Evolutionary conservation across 495 filamentous ascomycete species (phyloP).

Genomic region (Polyplosphaeria fusca): DNA sequence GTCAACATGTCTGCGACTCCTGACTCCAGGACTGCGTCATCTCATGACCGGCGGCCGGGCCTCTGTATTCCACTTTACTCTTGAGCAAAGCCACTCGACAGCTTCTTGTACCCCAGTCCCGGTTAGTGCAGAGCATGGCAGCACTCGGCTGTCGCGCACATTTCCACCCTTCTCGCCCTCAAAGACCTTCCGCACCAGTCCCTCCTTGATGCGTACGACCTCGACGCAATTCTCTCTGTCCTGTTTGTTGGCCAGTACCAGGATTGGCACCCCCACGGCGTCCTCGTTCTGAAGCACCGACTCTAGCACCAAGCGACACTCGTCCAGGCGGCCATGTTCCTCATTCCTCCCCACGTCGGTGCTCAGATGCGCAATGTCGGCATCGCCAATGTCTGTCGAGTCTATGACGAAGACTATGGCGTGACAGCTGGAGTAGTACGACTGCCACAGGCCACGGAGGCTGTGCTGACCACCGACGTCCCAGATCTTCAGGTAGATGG

Average conservation of each 20-base stretch:
- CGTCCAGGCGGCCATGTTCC: constrained; percentile 68
- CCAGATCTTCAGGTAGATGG: constrained; percentile 98
- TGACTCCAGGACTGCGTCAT: constrained; percentile 40
- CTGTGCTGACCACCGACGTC: constrained; percentile 91
- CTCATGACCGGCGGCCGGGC: constrained; percentile 87
- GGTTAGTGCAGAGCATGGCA: constrained; percentile 87
- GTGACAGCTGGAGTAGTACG: constrained; percentile 88
- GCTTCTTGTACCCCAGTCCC: constrained; percentile 91
- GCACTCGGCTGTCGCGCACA: constrained; percentile 82
- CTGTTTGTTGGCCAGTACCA: constrained; percentile 96
- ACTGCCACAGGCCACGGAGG: constrained; percentile 89
- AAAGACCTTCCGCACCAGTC: constrained; percentile 87
- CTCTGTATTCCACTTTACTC: constrained; percentile 97
- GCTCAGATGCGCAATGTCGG: constrained; percentile 47
- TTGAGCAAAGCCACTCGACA: constrained; percentile 87
- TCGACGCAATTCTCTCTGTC: constrained; percentile 97
- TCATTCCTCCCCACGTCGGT: constrained; percentile 25
- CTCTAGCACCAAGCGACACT: constrained; percentile 86
- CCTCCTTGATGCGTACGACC: constrained; percentile 95
- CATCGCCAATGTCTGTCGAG: constrained; percentile 84
- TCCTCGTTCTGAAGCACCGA: constrained; percentile 79
- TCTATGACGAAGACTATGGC: constrained; percentile 98
- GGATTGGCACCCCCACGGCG: constrained; percentile 82
- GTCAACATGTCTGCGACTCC: no score
- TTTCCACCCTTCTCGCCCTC: constrained; percentile 84